Percentiles rank a stretch among this genome's conserved stretches.
phyloP scores from a whole-genome alignment of 1,284 basidiomycete genomes.

The Tylopilus sp. region DNA sequence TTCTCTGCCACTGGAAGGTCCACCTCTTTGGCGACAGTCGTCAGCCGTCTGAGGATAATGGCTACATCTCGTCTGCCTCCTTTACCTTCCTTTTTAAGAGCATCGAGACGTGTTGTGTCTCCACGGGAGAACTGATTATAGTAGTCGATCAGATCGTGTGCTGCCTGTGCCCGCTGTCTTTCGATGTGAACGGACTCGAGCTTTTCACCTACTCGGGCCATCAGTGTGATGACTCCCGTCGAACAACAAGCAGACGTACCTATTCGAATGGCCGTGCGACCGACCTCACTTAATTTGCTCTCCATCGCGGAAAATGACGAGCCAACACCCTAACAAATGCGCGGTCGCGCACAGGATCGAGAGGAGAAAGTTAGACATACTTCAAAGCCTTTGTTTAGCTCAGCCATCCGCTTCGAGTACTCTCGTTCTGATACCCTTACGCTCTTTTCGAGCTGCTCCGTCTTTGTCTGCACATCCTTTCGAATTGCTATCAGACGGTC shows the following conservation, averaged over 20 bases:
- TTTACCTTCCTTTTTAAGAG: constrained; percentile 81
- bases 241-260: constrained; percentile 47
- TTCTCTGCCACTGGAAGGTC: constrained; percentile 81
- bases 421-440: constrained; percentile 90
- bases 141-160: constrained; percentile 92
- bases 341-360: constrained; percentile 2
- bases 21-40: constrained; percentile 88
- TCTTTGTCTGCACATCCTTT: constrained; percentile 84
- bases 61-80: constrained; percentile 89
- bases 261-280: constrained; percentile 91
- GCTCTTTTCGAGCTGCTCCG: constrained; percentile 88
- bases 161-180: constrained; percentile 89
- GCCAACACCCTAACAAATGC: constrained; percentile 63
- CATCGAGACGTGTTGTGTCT: constrained; percentile 77
- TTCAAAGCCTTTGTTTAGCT: constrained; percentile 92
- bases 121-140: constrained; percentile 91
- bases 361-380: constrained; percentile 41
- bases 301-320: constrained; percentile 85
- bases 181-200: constrained; percentile 94
- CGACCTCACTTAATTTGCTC: constrained; percentile 88
- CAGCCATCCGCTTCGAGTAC: constrained; percentile 90
- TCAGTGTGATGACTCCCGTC: constrained; percentile 12
- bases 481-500: constrained; percentile 84
- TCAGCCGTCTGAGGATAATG: constrained; percentile 83
- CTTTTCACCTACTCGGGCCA: constrained; percentile 76